Base-by-base conservation (phyloP, 129 eudicot species). In the Glebionis coronaria region DNA sequence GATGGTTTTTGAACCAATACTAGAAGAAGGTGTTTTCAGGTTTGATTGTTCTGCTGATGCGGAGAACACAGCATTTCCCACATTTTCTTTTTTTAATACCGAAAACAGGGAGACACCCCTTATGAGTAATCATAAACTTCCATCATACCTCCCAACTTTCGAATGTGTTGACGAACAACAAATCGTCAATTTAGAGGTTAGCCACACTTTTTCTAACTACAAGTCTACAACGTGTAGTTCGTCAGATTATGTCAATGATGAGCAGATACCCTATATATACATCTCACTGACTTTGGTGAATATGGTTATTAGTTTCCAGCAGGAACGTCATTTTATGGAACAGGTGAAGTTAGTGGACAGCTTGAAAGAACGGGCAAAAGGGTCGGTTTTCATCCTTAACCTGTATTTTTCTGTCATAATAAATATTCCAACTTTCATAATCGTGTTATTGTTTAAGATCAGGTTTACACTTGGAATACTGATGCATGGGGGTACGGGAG, bases 281-380 rank as follows among this genome's bases (percentile, higher is more conserved):
- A 53, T 65, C 53, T 68, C 19, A 35, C 8, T 77, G 49, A 62
- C 47, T 40, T 9, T 58, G 21, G 15, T 35, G 40, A 31, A 5
- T 65, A 60, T 63, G 57, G 69, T 52, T 12, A 65, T 60, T 70
- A 93, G 99, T 76, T 93, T 77, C 99, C 99, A 25, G 53, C 72
- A 23, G 96, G 94, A 65, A 93, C 99, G 69, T 78, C 95, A 6
- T 87, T 93, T 58, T 93, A 93, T 70, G 99, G 99, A 79, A 93
- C 99, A 21, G 99, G 99, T 71, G 99, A 89, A 82, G 99, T 82
- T 70, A 82, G 99, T 62, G 99, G 99, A 73, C 86, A 76, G 77
- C 99, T 93, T 67, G 99, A 93, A 77, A 82, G 97, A 76, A 93
- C 99, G 14, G 99, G 97, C 68, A 93, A 93, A 77, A 84, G 87